phyloP scores from a whole-genome alignment of 2,329 filamentous ascomycete genomes.

The Aspergillus persii region DNA sequence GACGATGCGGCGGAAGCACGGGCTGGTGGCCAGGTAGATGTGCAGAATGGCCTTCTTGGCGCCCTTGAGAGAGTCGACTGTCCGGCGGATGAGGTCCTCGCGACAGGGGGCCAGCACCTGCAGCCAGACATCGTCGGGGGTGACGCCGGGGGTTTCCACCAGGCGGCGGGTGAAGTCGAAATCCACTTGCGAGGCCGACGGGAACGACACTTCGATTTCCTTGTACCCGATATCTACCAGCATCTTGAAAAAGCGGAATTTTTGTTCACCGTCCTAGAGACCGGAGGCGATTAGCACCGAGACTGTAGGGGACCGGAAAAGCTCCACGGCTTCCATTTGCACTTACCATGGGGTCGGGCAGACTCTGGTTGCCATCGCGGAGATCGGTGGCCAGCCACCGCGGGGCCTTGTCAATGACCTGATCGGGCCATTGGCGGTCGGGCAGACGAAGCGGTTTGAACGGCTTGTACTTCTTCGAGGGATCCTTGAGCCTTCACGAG shows the following conservation, averaged over 20 bases:
- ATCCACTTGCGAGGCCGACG: conserved; percentile 90
- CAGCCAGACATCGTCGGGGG: conserved; percentile 86
- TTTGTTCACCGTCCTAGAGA: conserved; percentile 81
- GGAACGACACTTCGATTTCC: conserved; percentile 96
- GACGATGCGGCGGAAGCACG: conserved; percentile 88
- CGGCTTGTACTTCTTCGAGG: conserved; percentile 48
- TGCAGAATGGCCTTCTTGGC: conserved; percentile 93
- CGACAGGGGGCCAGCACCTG: conserved; percentile 92
- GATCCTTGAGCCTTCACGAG: conserved; percentile 44
- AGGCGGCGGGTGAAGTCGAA: conserved; percentile 90
- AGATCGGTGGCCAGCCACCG: conserved; percentile 88
- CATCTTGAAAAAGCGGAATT: conserved; percentile 94
- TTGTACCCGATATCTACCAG: conserved; percentile 90
- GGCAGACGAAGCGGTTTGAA: conserved; percentile 49
- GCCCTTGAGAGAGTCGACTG: conserved; percentile 83
- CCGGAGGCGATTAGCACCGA: background rate
- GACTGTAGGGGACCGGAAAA: background rate
- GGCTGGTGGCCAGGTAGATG: conserved; percentile 93
- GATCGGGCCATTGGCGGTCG: conserved; percentile 73
- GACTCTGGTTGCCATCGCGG: conserved; percentile 89
- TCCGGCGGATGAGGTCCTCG: conserved; percentile 83
- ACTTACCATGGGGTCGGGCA: conserved; percentile 86
- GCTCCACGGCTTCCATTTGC: background rate
- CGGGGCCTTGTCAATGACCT: conserved; percentile 77
- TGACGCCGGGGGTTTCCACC: conserved; percentile 76